phyloP scores from a whole-genome alignment of 2,329 filamentous ascomycete species.

The Knufia fluminis region DNA sequence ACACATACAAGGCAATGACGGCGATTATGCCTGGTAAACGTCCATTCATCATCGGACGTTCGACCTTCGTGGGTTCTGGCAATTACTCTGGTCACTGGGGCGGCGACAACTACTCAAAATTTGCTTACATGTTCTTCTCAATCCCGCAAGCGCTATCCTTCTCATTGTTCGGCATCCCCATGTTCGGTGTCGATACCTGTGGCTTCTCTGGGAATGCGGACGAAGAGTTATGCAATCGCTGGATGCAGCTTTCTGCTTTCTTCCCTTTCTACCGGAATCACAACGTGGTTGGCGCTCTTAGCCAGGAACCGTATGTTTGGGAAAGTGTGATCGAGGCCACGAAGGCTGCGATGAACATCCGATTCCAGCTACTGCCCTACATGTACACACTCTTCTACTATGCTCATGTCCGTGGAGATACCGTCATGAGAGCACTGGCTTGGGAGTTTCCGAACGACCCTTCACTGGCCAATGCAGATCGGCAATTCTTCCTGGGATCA shows the following conservation, averaged over 20 bases:
- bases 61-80: constrained; percentile 69
- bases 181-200: constrained; percentile 64
- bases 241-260: constrained; percentile 65
- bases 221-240: constrained; percentile 62
- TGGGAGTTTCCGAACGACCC: constrained; percentile 67
- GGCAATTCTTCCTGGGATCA: constrained; percentile 62
- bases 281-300: constrained; percentile 51
- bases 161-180: constrained; percentile 64
- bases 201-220: constrained; percentile 61
- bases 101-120: constrained; percentile 62
- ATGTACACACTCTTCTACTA: constrained; percentile 65
- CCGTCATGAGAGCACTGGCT: constrained; percentile 61
- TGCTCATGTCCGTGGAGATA: constrained; percentile 56
- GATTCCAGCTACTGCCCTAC: constrained; percentile 64
- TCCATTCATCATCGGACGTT: constrained; percentile 75
- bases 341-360: constrained; percentile 58
- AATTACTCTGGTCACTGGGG: constrained; percentile 75
- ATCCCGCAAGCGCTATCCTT: constrained; percentile 72
- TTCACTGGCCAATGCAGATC: constrained; percentile 54
- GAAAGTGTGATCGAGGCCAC: constrained; percentile 54
- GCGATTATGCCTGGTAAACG: constrained; percentile 57
- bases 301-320: constrained; percentile 68
- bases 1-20: constrained; percentile 64
- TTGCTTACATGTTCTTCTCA: constrained; percentile 63
- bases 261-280: constrained; percentile 75